These are phyloP conservation scores for Zygosaccharomyces siamensis DNA, from an alignment of 805 yeast genomes.

Conservation along the genomic window DNA sequence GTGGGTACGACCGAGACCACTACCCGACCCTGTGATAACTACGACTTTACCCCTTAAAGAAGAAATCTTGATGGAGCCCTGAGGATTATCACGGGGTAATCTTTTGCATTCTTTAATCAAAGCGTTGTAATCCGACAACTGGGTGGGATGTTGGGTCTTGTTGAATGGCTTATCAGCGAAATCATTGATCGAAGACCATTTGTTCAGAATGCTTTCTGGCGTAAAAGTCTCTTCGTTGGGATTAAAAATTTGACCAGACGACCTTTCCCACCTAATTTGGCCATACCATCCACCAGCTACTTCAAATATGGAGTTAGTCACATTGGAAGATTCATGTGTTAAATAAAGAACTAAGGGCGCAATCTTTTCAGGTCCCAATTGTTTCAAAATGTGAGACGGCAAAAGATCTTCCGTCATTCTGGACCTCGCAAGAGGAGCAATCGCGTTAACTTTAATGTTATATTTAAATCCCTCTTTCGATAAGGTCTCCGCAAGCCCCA, in stretches of 20 bases:
- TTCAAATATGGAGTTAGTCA: conserved; percentile 77
- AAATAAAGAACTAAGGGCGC: conserved; percentile 87
- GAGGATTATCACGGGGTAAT: conserved; percentile 50
- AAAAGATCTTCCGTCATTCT: conserved; percentile 91
- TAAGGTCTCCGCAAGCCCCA: conserved; percentile 89
- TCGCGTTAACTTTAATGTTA: conserved; percentile 78
- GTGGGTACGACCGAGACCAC: conserved; percentile 89
- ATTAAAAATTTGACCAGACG: conserved; percentile 78
- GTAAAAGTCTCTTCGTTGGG: conserved; percentile 66
- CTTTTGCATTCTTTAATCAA: conserved; percentile 49
- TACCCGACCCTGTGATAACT: conserved; percentile 90
- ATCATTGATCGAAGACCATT: conserved; percentile 57
- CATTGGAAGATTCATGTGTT: conserved; percentile 57
- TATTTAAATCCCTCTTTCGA: conserved; percentile 89
- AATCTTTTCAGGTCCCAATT: conserved; percentile 78
- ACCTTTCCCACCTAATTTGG: conserved; percentile 92
- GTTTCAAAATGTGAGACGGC: conserved; percentile 79
- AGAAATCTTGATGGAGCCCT: conserved; percentile 46
- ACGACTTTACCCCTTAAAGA: conserved; percentile 81
- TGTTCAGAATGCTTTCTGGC: conserved; percentile 74
- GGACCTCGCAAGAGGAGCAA: conserved; percentile 93
- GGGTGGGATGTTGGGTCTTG: conserved; percentile 60
- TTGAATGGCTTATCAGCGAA: conserved; percentile 56
- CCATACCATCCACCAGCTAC: conserved; percentile 92
- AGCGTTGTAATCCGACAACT: conserved; percentile 63